Conservation (phyloP, 192 early-diverging fungal genomes). For the Dimargaris xerosporica region DNA sequence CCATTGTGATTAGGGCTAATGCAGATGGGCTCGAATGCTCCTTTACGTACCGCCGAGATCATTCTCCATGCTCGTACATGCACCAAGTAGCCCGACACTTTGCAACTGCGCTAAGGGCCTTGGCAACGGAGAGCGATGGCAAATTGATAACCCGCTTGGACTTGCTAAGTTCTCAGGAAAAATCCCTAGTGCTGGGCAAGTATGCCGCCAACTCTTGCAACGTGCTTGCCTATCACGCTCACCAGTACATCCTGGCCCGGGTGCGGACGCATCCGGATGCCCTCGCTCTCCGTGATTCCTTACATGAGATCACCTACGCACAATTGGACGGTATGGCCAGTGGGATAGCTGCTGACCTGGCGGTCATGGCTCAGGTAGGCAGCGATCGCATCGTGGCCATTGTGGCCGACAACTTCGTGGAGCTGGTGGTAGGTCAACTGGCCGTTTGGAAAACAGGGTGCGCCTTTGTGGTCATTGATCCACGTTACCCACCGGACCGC, state of each 20-base stretch:
- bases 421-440: not conserved
- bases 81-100: not conserved
- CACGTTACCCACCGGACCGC: not conserved
- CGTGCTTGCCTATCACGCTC: no score
- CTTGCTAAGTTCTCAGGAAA: not conserved
- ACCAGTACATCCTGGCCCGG: no score
- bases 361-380: not conserved
- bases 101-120: no score
- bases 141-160: no score
- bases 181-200: not conserved
- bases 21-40: not conserved
- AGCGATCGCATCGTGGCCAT: not conserved
- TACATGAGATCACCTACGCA: no score
- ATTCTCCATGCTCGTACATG: not conserved
- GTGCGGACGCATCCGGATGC: no score
- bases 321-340: no score
- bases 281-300: no score
- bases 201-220: not conserved
- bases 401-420: not conserved
- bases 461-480: conserved; percentile 1
- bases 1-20: not conserved
- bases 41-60: not conserved
- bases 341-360: no score
- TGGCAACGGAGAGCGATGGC: no score
- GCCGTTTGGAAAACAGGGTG: not conserved